These are phyloP conservation scores for Lichtheimia hyalospora DNA, from an alignment of 371 early-diverging fungal species.

Conservation along the genomic window DNA sequence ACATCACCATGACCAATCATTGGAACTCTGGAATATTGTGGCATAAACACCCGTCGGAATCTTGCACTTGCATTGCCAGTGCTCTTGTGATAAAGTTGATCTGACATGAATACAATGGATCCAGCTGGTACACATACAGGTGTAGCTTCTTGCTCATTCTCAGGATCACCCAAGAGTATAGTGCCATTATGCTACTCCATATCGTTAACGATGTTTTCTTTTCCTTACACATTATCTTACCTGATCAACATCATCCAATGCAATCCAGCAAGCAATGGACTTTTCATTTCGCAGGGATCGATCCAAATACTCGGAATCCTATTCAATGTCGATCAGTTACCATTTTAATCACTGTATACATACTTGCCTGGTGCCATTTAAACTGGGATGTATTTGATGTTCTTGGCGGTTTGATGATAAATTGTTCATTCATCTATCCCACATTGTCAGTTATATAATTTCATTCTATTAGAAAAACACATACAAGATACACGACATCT, in stretches of 20 bases:
- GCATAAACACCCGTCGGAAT: conserved; percentile 58
- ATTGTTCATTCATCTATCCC: conserved; percentile 58
- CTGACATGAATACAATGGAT: conserved; percentile 56
- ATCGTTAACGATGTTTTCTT: background rate
- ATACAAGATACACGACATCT: conserved; percentile 19
- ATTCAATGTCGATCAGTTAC: background rate
- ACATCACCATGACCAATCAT: too few relatives aligned
- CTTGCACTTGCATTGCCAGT: conserved; percentile 31
- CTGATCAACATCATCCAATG: conserved; percentile 40
- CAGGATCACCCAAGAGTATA: conserved; percentile 27
- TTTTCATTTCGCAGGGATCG: conserved; percentile 16
- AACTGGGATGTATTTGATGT: conserved; percentile 34
- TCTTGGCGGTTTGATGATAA: conserved; percentile 60
- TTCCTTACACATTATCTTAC: conserved; percentile 10
- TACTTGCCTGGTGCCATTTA: conserved; percentile 53
- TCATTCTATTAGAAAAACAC: background rate
- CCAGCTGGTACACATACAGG: conserved; percentile 36
- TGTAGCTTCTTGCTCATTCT: background rate
- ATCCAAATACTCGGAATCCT: conserved; percentile 47
- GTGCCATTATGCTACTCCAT: conserved; percentile 29
- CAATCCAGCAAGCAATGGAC: conserved; percentile 58
- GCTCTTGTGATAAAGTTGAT: conserved; percentile 53
- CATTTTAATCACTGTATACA: background rate
- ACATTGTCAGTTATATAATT: background rate
- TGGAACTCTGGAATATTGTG: conserved; percentile 40